Evolutionary conservation across 805 yeast genomes (phyloP).

Genomic region (Zygosaccharomyces bisporus): DNA sequence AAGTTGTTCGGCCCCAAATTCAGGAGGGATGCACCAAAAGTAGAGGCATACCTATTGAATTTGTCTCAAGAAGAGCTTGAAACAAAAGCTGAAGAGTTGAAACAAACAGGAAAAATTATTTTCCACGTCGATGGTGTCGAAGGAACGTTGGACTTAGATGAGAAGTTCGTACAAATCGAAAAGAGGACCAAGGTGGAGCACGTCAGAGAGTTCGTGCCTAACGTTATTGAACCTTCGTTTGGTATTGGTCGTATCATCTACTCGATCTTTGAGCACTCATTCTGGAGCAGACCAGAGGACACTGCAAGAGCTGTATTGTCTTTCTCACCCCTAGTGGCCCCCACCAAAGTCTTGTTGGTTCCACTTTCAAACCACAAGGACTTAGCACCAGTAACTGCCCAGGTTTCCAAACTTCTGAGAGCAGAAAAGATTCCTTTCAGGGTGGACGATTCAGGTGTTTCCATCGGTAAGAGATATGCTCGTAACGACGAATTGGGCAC

Average conservation of each 20-base stretch:
- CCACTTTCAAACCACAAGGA: conserved; percentile 86
- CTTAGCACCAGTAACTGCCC: conserved; percentile 68
- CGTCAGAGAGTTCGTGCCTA: conserved; percentile 92
- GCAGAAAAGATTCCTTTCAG: conserved; percentile 84
- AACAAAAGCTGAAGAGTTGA: conserved; percentile 65
- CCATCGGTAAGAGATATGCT: conserved; percentile 96
- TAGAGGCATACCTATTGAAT: conserved; percentile 70
- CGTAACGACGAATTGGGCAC: conserved; percentile 99
- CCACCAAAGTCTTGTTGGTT: conserved; percentile 92
- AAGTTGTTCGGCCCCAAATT: conserved; percentile 97
- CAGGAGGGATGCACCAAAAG: conserved; percentile 93
- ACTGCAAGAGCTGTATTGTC: conserved; percentile 85
- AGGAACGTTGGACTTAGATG: conserved; percentile 66
- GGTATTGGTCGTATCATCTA: conserved; percentile 98
- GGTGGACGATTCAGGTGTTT: conserved; percentile 94
- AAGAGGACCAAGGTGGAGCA: conserved; percentile 81
- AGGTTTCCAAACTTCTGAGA: conserved; percentile 69
- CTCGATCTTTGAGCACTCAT: conserved; percentile 87
- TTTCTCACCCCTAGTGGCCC: conserved; percentile 93
- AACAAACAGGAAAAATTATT: conserved; percentile 55
- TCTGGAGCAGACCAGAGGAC: conserved; percentile 93
- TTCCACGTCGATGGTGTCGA: conserved; percentile 65
- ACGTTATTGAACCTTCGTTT: conserved; percentile 97
- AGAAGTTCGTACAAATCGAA: conserved; percentile 67
- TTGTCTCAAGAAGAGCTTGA: conserved; percentile 86